Evolutionary conservation across 1,139 yeast species (phyloP).

Genomic region (Sugiyamaella neomexicana): DNA sequence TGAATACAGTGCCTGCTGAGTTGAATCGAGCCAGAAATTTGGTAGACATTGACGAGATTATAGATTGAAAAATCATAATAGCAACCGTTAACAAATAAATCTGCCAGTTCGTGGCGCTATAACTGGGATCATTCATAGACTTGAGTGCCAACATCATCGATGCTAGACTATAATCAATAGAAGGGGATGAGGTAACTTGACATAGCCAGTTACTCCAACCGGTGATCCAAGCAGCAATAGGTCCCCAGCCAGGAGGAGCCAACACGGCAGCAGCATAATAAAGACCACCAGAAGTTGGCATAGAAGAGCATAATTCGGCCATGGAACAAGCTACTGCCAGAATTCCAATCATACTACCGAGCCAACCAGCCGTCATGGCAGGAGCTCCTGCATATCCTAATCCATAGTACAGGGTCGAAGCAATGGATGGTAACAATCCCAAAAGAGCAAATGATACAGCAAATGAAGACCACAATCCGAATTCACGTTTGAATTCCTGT

Average conservation of each 20-base stretch:
- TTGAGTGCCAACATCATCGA: slow-evolving; percentile 59
- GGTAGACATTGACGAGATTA: slow-evolving; percentile 46
- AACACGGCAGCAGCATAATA: slow-evolving; percentile 57
- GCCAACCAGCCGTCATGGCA: slow-evolving; percentile 67
- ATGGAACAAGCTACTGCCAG: slow-evolving; percentile 53
- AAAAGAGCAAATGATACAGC: slow-evolving; percentile 68
- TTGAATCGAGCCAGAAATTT: slow-evolving; percentile 59
- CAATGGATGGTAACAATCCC: slow-evolving; percentile 66
- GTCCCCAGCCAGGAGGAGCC: slow-evolving; percentile 54
- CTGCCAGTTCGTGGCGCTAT: slow-evolving; percentile 52
- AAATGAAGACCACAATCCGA: slow-evolving; percentile 59
- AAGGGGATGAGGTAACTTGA: slow-evolving; percentile 60
- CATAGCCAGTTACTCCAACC: slow-evolving; percentile 62
- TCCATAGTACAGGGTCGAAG: slow-evolving; percentile 44
- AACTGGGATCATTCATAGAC: slow-evolving; percentile 41
- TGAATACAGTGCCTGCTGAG: slow-evolving; percentile 52
- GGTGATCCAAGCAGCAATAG: slow-evolving; percentile 58
- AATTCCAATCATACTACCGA: slow-evolving; percentile 53
- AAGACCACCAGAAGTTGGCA: slow-evolving; percentile 69
- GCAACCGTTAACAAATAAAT: slow-evolving; percentile 53
- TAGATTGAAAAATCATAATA: slow-evolving; percentile 52
- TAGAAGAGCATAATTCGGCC: slow-evolving; percentile 60
- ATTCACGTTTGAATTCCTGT: slow-evolving; percentile 66
- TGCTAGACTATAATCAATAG: slow-evolving; percentile 63
- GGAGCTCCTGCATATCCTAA: slow-evolving; percentile 56